Evolutionary conservation across 768 basidiomycete genomes (phyloP), one percentile per base, ranked within the genome.

Genomic region (Rhodocollybia butyracea): DNA sequence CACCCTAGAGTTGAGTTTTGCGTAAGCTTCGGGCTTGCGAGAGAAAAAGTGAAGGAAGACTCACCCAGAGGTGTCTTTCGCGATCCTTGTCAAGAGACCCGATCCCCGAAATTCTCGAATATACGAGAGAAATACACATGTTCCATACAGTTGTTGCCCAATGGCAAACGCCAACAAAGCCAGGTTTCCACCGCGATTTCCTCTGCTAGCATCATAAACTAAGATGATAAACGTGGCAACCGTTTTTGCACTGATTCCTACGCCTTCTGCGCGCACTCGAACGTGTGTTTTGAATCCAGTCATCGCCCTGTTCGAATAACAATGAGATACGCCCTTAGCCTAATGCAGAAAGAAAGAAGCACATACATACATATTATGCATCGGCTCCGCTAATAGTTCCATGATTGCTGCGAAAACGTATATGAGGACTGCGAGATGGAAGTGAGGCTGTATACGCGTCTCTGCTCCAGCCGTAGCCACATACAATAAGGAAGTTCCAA

Each of bases 251-350:
- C 86, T 81, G 7, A 97, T 86, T 19, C 88, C 94, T 2, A 81
- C 70, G 2, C 93, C 97, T 72, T 99, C 96, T 2, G 94, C 91
- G 40, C 81, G 80, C 0, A 98, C 88, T 30, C 97, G 80, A 8
- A 89, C 71, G 24, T 77, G 72, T 29, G 93, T 87, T 51, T 80
- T 76, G 21, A 88, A 75, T 57, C 88, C 80, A 46, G 77, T 71
- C 76, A 89, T 86, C 4, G 85, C 87, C 63, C 82, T 90, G 64
- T n/a, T 61, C 62, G 50, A 34, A 24, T 24, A 7, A 31, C 21
- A 41, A 66, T 77, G 41, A 65, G 56, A 51, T 30, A 24, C n/a
- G n/a, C 24, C 22, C 43, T 42, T 17, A 27, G 48, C 46, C 40
- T 3, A 46, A 47, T 42, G 26, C 17, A 19, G 3, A 39, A 13